Evolutionary conservation across 2,329 filamentous ascomycete species (phyloP).

Genomic region (Neonectria coccinea): DNA sequence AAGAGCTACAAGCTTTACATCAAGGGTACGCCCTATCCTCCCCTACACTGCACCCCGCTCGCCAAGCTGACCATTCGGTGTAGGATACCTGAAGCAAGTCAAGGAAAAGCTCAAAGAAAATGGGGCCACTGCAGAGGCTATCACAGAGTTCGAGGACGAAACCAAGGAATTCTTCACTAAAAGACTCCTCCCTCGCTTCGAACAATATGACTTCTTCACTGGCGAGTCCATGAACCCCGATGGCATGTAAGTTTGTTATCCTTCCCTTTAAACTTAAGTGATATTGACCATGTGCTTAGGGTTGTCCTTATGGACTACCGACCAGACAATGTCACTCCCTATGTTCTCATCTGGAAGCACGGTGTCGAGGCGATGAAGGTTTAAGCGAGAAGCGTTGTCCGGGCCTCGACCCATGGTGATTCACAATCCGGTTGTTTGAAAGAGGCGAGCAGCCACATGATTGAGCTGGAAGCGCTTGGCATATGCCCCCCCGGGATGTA

Average conservation of each 20-base stretch:
- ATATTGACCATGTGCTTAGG: constrained; percentile 58
- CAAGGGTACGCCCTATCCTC: constrained; percentile 72
- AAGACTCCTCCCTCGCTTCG: too few relatives aligned
- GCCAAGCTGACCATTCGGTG: constrained; percentile 15
- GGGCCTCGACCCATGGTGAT: constrained; percentile 31
- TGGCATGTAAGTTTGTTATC: constrained; percentile 80
- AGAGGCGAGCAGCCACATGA: constrained; percentile 19
- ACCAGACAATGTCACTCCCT: constrained; percentile 63
- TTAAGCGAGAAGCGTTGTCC: constrained; percentile 61
- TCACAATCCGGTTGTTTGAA: too few relatives aligned
- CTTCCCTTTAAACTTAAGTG: not conserved
- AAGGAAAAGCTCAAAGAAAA: too few relatives aligned
- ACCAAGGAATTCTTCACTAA: too few relatives aligned
- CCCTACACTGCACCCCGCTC: not conserved
- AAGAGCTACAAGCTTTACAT: constrained; percentile 85
- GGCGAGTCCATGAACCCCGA: constrained; percentile 94
- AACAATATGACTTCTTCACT: constrained; percentile 59
- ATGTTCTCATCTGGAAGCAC: constrained; percentile 93
- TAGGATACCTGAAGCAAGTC: constrained; percentile 83
- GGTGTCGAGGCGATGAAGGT: constrained; percentile 92
- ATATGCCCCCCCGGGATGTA: constrained; percentile 36
- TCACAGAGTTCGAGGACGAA: too few relatives aligned
- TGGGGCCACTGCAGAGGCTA: too few relatives aligned
- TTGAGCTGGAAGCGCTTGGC: constrained; percentile 38
- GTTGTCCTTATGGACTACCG: constrained; percentile 94